Evolutionary conservation across 2,329 filamentous ascomycete genomes (phyloP), one percentile per base, ranked within the genome.

Genomic region (Chaetomiaceae sp.): DNA sequence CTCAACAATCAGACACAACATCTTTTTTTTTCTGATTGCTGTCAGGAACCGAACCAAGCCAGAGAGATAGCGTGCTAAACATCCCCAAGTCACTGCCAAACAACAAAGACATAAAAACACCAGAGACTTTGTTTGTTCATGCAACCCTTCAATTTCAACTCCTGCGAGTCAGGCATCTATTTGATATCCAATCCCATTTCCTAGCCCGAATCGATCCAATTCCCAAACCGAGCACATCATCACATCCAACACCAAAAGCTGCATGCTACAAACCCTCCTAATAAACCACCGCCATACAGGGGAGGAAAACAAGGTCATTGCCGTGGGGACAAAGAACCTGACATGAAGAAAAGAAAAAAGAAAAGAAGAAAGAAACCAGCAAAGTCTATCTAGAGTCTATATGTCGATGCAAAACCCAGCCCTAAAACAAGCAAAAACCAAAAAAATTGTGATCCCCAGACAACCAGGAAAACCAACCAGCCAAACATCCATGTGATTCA

Each of bases 331-430:
- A 43, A 23, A 10, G n/a, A n/a, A n/a, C n/a, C n/a, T n/a, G n/a
- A n/a, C n/a, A n/a, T n/a, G n/a, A n/a, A n/a, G n/a, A n/a, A n/a
- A n/a, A n/a, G n/a, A n/a, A n/a, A n/a, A n/a, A n/a, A n/a, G 25
- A 46, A 34, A 44, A 27, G 37, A 39, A 27, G 19, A 44, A 44
- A 12, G 30, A 20, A 45, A 51, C n/a, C n/a, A n/a, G n/a, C n/a
- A n/a, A 44, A 19, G 25, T 51, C 50, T 54, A 55, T 53, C 47
- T 55, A 55, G 46, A 20, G 16, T 45, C 42, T 42, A 41, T 51
- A 39, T 42, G 37, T n/a, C n/a, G n/a, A n/a, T n/a, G n/a, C n/a
- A n/a, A n/a, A n/a, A n/a, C n/a, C n/a, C 37, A 51, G 16, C 30
- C 48, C 35, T 45, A 43, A 20, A n/a, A 39, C 10, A 10, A 27